Base-by-base conservation (phyloP, 2,329 filamentous ascomycete genomes). In the Ceratocystis ficicola region DNA sequence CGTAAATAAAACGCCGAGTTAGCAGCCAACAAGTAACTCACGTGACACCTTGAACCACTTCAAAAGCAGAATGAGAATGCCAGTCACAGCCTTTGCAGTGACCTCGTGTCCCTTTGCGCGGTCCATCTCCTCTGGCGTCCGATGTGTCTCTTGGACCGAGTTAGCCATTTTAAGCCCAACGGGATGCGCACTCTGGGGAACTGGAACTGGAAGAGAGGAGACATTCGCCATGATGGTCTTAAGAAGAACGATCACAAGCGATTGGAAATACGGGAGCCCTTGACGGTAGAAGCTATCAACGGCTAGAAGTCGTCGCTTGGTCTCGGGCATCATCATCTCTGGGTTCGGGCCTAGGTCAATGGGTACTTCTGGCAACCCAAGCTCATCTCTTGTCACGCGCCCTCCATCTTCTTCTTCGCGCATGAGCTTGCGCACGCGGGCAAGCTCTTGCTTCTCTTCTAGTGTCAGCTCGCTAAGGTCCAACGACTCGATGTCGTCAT, bases 11-110 rank as follows among this genome's bases (percentile, higher is more conserved):
- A 5, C 28, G 7, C 15, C 7, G 15, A 5, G 5, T 8, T 7
- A 22, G 28, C 28, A 32, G 7, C 6, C 55, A 59, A 7, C 8
- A 28, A n/a, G 17, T 32, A 44, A 79, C 89, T 79, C 79, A 95
- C 90, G 94, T 67, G 91, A 96, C 65, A 95, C 79, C 74, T 96
- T 95, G 71, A 97, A 87, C 94, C 94, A 99, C 75, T 97, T 99
- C 68, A 97, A 74, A 57, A 97, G 76, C n/a, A 96, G 78, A 32
- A 99, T 78, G 32, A 99, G 77, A 65, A 91, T 88, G 0, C 89
- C 92, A n/a, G 91, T 94, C 25, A 96, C 87, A 0, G 93, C 93
- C 75, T 97, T 97, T 30, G 87, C 85, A 12, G 88, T 88, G 63
- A 99, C 92, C 74, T 99, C 94, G 66, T 93, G 84, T 17, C 85